A percentile compares a stretch with the other conserved stretches of the same genome.
Evolutionary conservation across 2,329 filamentous ascomycete genomes (phyloP).

Genomic region (Westerdykella aurantiaca): DNA sequence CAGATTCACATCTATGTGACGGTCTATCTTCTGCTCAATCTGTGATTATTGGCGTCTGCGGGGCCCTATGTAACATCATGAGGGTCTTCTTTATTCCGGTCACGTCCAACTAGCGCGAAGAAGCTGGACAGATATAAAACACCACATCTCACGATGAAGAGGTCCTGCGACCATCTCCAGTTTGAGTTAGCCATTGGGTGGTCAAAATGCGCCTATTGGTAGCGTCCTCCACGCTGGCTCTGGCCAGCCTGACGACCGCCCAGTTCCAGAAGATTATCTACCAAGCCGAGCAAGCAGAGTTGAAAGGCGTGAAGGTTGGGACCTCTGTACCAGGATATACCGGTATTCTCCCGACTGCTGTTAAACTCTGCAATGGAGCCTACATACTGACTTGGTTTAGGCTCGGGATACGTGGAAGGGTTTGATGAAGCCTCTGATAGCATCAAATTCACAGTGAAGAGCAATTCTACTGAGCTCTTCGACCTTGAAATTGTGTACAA

Average conservation of each 20-base stretch:
- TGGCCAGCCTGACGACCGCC: conserved; percentile 1
- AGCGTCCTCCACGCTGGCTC: neutral
- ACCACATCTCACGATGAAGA: too few relatives aligned
- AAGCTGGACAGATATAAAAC: too few relatives aligned
- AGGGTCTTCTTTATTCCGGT: too few relatives aligned
- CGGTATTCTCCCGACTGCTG: conserved; percentile 15
- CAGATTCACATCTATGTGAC: too few relatives aligned
- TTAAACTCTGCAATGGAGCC: neutral
- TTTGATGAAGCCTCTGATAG: conserved; percentile 42
- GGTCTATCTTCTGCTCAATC: too few relatives aligned
- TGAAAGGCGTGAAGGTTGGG: conserved; percentile 40
- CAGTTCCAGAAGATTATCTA: conserved; percentile 15
- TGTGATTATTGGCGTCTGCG: too few relatives aligned
- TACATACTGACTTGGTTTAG: conserved; percentile 17
- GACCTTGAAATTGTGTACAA: conserved; percentile 44
- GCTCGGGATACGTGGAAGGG: conserved; percentile 45
- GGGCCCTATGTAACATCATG: too few relatives aligned
- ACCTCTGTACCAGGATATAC: conserved; percentile 39
- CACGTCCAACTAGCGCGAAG: too few relatives aligned
- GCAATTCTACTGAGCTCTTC: conserved; percentile 36
- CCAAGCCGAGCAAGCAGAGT: conserved; percentile 41
- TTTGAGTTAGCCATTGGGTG: too few relatives aligned
- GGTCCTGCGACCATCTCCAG: too few relatives aligned
- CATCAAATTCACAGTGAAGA: conserved; percentile 41
- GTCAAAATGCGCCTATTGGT: neutral